A percentile compares a stretch with the other conserved stretches of the same genome.
Evolutionary conservation across 495 filamentous ascomycete genomes (phyloP).

Genomic region (Neurospora sp.): DNA sequence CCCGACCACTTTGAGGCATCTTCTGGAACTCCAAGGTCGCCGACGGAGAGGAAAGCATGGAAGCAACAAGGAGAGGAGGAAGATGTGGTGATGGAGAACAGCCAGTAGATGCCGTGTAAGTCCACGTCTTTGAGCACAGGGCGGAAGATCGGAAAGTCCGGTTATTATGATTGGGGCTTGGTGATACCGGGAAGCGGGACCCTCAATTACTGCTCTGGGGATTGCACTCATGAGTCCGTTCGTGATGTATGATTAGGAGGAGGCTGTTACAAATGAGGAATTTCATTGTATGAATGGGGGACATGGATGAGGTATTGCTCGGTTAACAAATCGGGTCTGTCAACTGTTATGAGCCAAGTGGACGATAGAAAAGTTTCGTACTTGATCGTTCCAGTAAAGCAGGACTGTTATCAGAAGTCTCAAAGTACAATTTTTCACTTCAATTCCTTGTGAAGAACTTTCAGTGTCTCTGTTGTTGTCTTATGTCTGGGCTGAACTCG

Average conservation of each 20-base stretch:
- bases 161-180: not conserved
- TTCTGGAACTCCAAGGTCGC: not conserved
- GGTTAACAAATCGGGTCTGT: not conserved
- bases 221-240: not conserved
- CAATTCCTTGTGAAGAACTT: not conserved
- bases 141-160: not conserved
- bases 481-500: not conserved
- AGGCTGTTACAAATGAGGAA: not conserved
- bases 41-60: not conserved
- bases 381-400: not conserved
- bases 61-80: not conserved
- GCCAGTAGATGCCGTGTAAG: not conserved
- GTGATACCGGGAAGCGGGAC: not conserved
- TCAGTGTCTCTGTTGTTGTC: not conserved
- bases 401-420: too few relatives aligned
- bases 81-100: not conserved
- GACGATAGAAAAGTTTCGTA: not conserved
- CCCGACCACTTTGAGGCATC: constrained; percentile 17
- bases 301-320: not conserved
- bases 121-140: not conserved
- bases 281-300: not conserved
- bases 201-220: not conserved
- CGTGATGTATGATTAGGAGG: not conserved
- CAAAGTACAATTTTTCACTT: not conserved
- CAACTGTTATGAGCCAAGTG: not conserved